Base-by-base conservation (phyloP, 2,329 filamentous ascomycete genomes). In the Fusarium sororula region DNA sequence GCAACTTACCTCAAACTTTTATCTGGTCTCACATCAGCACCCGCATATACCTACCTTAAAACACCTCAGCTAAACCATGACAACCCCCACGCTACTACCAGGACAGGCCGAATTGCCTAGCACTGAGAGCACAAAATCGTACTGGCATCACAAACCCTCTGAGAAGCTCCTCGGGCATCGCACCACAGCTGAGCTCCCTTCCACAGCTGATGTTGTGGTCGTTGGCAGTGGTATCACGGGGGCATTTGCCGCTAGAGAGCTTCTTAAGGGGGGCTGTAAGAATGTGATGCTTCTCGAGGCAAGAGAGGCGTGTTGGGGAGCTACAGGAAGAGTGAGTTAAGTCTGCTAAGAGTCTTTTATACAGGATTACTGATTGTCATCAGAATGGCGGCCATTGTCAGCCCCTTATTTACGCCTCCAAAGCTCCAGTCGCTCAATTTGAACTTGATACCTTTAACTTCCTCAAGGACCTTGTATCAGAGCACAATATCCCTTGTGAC, bases 181-280 rank as follows among this genome's bases (percentile, higher is more conserved):
- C 22, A 91, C 92, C 0, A 95, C 93, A 1, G 78, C 84, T 2
- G 82, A 89, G 12, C 84, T 95, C 28, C 93, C 93, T 3, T 76
- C 81, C 6, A 82, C 85, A 51, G 90, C 91, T 0, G 92, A 94
- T 80, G 87, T 94, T 7, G 88, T 94, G 9, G 87, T 96, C 30
- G 85, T 96, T 9, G 93, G 93, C 44, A 93, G 90, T 77, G 93
- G 93, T 30, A 93, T 96, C 75, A 93, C 92, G 5, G 93, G 93
- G n/a, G 84, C 90, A 3, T 93, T 92, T 81, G 91, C 90, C 1
- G 92, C 92, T 7, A 87, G 90, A 72, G 90, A 89, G 78, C 84
- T 94, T 58, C 87, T 83, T 78, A 85, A 84, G 64, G 83, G 81
- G 44, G 84, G 86, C 4, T 70, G 53, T 10, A 83, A 87, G 66